These are phyloP conservation scores for Scenedesmus sp. DNA, from an alignment of 163 green algal genomes.

Conservation along the genomic window DNA sequence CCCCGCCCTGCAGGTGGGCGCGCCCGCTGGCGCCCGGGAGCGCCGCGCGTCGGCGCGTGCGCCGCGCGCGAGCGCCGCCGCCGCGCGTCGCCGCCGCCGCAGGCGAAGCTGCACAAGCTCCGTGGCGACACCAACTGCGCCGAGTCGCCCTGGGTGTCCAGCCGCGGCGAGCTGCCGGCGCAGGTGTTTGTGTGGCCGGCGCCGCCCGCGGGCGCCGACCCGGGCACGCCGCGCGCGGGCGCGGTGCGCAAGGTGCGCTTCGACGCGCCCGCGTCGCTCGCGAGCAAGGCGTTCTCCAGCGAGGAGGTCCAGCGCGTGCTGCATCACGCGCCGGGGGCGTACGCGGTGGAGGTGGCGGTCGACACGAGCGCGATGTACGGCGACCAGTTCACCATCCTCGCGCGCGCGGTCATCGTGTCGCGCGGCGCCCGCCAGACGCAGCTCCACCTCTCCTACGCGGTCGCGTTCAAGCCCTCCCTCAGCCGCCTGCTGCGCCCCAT, in stretches of 20 bases:
- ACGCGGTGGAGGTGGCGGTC: slow-evolving; percentile 64
- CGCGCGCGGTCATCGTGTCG: slow-evolving; percentile 40
- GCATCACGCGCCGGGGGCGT: slow-evolving; percentile 38
- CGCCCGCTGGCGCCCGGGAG: neutral
- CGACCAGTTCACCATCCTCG: slow-evolving; percentile 74
- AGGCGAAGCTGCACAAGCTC: slow-evolving; percentile 44
- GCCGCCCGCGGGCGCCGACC: slow-evolving; percentile 19
- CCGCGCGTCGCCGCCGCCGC: neutral
- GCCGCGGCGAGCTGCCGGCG: slow-evolving; percentile 18
- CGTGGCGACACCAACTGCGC: slow-evolving; percentile 39
- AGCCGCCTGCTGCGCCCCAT: slow-evolving; percentile 61
- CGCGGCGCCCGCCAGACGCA: neutral
- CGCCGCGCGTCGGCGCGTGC: neutral
- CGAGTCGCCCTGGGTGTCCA: slow-evolving; percentile 40
- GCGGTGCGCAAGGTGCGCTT: slow-evolving; percentile 48
- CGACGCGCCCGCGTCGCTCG: slow-evolving; percentile 52
- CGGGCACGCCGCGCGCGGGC: slow-evolving; percentile 13
- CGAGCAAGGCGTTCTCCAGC: slow-evolving; percentile 60
- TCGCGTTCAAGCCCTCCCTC: slow-evolving; percentile 54
- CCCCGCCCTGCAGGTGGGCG: slow-evolving; percentile 18
- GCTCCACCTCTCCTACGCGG: slow-evolving; percentile 43
- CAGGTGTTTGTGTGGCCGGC: slow-evolving; percentile 38
- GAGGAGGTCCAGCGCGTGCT: slow-evolving; percentile 53
- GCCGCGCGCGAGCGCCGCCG: neutral
- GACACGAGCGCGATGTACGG: slow-evolving; percentile 81